Evolutionary conservation across 106 monocot genomes (phyloP).

Genomic region (Agapanthus africanus): DNA sequence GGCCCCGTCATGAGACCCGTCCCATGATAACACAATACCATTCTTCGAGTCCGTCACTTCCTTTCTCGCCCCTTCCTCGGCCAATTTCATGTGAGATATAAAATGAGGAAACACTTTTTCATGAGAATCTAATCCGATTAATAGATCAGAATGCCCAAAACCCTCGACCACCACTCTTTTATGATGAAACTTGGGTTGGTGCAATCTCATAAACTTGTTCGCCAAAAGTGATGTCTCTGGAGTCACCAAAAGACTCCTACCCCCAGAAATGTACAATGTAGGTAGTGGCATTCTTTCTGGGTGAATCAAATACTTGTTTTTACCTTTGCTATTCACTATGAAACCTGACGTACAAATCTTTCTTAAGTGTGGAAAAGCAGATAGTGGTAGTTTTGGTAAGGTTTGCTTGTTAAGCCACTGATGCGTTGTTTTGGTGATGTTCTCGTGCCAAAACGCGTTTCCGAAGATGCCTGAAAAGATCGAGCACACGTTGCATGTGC

Average conservation of each 20-base stretch:
- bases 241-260: constrained; percentile 24
- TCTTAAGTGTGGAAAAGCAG: constrained; percentile 29
- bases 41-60: background rate
- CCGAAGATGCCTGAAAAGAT: constrained; percentile 34
- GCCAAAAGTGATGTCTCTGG: constrained; percentile 23
- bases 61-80: constrained; percentile 17
- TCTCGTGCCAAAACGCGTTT: constrained; percentile 31
- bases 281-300: constrained; percentile 29
- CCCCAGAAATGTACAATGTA: constrained; percentile 30
- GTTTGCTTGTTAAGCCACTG: constrained; percentile 21
- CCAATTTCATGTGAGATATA: constrained; percentile 24
- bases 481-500: constrained; percentile 18
- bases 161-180: constrained; percentile 29
- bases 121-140: constrained; percentile 26
- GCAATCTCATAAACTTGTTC: constrained; percentile 28
- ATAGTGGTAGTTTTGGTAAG: constrained; percentile 21
- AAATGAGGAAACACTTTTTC: constrained; percentile 31
- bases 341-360: constrained; percentile 24
- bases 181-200: constrained; percentile 26
- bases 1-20: constrained; percentile 8
- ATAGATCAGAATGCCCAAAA: constrained; percentile 37
- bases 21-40: constrained; percentile 11
- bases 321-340: constrained; percentile 17
- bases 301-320: constrained; percentile 25
- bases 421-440: constrained; percentile 17